These are phyloP conservation scores for Fusarium keratoplasticum DNA, from an alignment of 2,329 filamentous ascomycete species.

Conservation along the genomic window DNA sequence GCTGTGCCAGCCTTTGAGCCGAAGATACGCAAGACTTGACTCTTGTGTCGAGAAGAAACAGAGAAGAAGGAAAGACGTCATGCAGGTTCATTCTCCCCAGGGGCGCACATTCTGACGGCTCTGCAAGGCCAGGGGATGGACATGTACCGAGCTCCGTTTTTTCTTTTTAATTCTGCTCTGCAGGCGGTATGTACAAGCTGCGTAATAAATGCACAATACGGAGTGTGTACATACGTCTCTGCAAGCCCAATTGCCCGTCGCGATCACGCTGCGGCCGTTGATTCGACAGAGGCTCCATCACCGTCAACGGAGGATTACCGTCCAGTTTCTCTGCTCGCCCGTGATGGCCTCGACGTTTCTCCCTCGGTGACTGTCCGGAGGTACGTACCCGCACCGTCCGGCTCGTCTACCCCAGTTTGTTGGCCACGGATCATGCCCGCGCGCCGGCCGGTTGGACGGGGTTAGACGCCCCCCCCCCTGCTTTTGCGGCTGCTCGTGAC, in stretches of 20 bases:
- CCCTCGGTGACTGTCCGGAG: conserved; percentile 44
- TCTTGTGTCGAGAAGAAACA: background rate
- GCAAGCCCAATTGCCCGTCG: conserved; percentile 22
- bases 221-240: background rate
- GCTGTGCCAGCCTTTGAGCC: conserved; percentile 39
- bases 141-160: conserved; percentile 4
- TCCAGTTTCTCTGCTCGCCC: background rate
- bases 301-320: background rate
- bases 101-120: background rate
- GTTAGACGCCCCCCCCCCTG: background rate
- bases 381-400: conserved; percentile 32
- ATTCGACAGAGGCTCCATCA: conserved; percentile 9
- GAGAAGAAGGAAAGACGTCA: conserved; percentile 27
- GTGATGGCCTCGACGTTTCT: conserved; percentile 11
- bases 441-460: background rate
- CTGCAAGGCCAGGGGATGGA: conserved; percentile 8
- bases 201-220: background rate
- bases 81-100: conserved; percentile 7
- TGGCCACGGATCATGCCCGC: conserved; percentile 27
- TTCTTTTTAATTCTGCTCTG: background rate
- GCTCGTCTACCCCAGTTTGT: conserved; percentile 7
- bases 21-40: conserved; percentile 17
- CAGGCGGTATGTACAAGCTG: background rate
- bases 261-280: conserved; percentile 26
- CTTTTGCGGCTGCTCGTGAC: conserved; percentile 33